Conservation (phyloP, 768 basidiomycete species). For the Phylloporus sp. region DNA sequence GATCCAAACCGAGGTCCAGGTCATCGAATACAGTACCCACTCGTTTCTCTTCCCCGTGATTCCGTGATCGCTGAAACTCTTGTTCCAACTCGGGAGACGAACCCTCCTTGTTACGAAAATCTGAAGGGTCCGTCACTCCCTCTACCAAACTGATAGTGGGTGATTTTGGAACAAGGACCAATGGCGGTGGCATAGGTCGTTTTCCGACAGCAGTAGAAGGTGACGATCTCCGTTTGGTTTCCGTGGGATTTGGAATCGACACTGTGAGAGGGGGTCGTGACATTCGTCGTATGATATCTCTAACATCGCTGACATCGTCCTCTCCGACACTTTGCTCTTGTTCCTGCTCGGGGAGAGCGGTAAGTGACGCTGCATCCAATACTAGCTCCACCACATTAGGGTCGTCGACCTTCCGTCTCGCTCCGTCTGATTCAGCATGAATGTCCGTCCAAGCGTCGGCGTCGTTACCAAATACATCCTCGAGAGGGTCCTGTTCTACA, state of each 20-base stretch:
- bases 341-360: constrained; percentile 23
- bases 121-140: constrained; percentile 6
- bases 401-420: constrained; percentile 22
- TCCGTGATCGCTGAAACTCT: constrained; percentile 29
- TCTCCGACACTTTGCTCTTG: constrained; percentile 30
- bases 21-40: constrained; percentile 44
- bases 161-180: constrained; percentile 44
- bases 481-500: constrained; percentile 45
- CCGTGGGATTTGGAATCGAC: constrained; percentile 39
- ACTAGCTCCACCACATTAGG: constrained; percentile 51
- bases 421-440: constrained; percentile 32
- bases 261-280: constrained; percentile 31
- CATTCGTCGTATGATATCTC: constrained; percentile 38
- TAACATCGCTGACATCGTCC: constrained; percentile 30
- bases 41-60: constrained; percentile 40
- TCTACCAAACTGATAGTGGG: constrained; percentile 28
- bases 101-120: constrained; percentile 16
- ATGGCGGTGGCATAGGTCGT: constrained; percentile 54
- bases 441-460: constrained; percentile 59
- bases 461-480: constrained; percentile 63
- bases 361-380: constrained; percentile 40
- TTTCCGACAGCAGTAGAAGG: constrained; percentile 27
- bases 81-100: constrained; percentile 25
- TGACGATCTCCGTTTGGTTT: constrained; percentile 34
- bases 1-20: constrained; percentile 40